phyloP scores from a whole-genome alignment of 2,329 filamentous ascomycete genomes.

The Clonostachys chloroleuca region DNA sequence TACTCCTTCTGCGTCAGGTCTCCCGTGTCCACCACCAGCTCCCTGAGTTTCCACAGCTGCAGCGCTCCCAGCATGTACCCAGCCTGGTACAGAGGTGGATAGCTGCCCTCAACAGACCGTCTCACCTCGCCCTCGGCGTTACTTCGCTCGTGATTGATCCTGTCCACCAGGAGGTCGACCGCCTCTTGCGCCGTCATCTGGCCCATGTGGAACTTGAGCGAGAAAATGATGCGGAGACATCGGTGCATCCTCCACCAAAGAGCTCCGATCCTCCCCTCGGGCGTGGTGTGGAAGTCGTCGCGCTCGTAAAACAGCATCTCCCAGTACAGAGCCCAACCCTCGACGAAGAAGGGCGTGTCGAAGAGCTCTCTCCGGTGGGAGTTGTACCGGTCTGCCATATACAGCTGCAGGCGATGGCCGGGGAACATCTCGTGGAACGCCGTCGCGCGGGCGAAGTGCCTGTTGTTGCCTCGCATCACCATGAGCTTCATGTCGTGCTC shows the following conservation, averaged over 20 bases:
- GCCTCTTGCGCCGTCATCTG: conserved; percentile 47
- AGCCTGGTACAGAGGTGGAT: conserved; percentile 53
- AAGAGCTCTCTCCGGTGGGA: conserved; percentile 46
- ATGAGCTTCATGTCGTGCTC: conserved; percentile 50
- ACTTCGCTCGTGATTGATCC: conserved; percentile 53
- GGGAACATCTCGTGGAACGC: conserved; percentile 61
- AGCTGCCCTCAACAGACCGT: conserved; percentile 49
- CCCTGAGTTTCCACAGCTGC: conserved; percentile 45
- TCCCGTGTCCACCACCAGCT: conserved; percentile 35
- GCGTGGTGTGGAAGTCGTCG: conserved; percentile 40
- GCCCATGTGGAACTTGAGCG: conserved; percentile 52
- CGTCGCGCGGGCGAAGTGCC: conserved; percentile 51
- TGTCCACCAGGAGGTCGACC: conserved; percentile 50
- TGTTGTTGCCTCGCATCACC: conserved; percentile 56
- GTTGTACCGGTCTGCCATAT: conserved; percentile 38
- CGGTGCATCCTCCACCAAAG: conserved; percentile 62
- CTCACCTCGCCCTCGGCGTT: conserved; percentile 58
- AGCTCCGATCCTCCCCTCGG: conserved; percentile 51
- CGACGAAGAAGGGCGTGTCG: conserved; percentile 52
- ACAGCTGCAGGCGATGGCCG: conserved; percentile 50
- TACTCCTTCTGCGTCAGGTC: conserved; percentile 45
- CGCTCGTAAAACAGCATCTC: conserved; percentile 54
- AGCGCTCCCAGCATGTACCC: conserved; percentile 57
- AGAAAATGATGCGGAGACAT: conserved; percentile 55
- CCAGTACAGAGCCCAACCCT: conserved; percentile 61